A percentile compares a stretch with the other conserved stretches of the same genome.
phyloP scores from a whole-genome alignment of 768 basidiomycete genomes.

The Tylopilus vinaceipallidus region DNA sequence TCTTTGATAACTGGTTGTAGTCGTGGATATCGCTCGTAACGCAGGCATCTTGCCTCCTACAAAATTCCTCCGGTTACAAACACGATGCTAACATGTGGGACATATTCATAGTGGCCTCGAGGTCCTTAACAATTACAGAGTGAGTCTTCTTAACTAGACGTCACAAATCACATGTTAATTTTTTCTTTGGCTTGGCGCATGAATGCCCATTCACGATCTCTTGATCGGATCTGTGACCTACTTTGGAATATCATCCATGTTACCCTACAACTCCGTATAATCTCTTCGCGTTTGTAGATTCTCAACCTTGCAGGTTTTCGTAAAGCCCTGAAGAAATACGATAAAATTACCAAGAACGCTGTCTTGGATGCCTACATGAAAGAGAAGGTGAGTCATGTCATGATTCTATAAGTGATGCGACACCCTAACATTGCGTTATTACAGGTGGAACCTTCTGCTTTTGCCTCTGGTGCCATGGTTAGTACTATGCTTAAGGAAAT shows the following conservation, averaged over 20 bases:
- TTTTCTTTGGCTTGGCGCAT: no score
- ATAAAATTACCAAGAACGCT: constrained; percentile 71
- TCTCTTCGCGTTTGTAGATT: constrained; percentile 37
- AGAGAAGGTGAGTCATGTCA: no score
- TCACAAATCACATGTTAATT: neutral
- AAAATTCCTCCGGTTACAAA: neutral
- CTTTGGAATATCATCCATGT: neutral
- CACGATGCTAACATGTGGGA: constrained; percentile 9
- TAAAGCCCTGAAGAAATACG: constrained; percentile 84
- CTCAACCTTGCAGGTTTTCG: constrained; percentile 89
- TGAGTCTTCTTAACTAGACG: constrained; percentile 36
- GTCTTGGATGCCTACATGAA: constrained; percentile 76
- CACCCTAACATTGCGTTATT: neutral
- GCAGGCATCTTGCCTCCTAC: neutral
- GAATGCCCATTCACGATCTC: neutral
- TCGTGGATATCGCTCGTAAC: neutral
- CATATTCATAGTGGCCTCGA: constrained; percentile 61
- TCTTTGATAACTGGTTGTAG: neutral
- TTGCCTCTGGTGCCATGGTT: constrained; percentile 62
- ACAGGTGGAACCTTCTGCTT: constrained; percentile 67
- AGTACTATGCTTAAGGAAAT: constrained; percentile 69
- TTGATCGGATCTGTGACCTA: neutral
- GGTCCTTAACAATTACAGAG: constrained; percentile 85
- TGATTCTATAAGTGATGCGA: no score
- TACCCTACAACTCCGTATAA: neutral